phyloP scores from a whole-genome alignment of 768 basidiomycete genomes.

The Clitopilus hobsonii region DNA sequence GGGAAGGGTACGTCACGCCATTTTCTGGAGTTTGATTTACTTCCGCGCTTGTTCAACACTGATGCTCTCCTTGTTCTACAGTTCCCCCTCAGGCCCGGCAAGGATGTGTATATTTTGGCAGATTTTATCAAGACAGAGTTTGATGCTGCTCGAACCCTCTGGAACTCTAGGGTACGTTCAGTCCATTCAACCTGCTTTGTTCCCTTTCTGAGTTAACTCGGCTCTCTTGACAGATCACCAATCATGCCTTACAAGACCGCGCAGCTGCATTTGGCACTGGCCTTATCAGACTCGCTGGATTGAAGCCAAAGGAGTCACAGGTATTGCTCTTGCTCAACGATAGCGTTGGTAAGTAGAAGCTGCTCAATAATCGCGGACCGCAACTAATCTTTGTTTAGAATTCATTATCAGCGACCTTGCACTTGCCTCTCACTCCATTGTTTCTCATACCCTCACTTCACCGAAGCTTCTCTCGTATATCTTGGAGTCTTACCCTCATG shows the following conservation, averaged over 20 bases:
- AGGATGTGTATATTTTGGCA: conserved; percentile 61
- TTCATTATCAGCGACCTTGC: conserved; percentile 80
- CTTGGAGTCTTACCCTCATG: conserved; percentile 60
- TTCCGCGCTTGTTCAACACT: conserved; percentile 2
- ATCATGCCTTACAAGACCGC: conserved; percentile 63
- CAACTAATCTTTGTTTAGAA: conserved; percentile 37
- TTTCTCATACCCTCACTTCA: conserved; percentile 61
- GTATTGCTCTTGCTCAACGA: conserved; percentile 80
- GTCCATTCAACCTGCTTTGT: not conserved
- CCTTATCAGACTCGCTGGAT: conserved; percentile 48
- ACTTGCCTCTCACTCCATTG: conserved; percentile 63
- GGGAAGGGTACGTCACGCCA: conserved; percentile 58
- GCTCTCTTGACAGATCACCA: conserved; percentile 59
- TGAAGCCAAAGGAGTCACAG: conserved; percentile 56
- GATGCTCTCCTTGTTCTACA: conserved; percentile 21
- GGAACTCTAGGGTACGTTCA: conserved; percentile 64
- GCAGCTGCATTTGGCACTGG: conserved; percentile 73
- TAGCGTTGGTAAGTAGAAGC: conserved; percentile 51
- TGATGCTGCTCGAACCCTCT: conserved; percentile 67
- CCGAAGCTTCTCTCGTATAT: conserved; percentile 58
- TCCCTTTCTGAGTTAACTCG: conserved; percentile 3
- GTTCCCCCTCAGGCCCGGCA: conserved; percentile 72
- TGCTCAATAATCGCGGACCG: not conserved
- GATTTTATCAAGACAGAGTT: conserved; percentile 67
- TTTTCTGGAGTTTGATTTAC: no score